A percentile compares a stretch with the other conserved stretches of the same genome.
Evolutionary conservation across 2,329 filamentous ascomycete genomes (phyloP).

Genomic region (Aspergillus melleus): DNA sequence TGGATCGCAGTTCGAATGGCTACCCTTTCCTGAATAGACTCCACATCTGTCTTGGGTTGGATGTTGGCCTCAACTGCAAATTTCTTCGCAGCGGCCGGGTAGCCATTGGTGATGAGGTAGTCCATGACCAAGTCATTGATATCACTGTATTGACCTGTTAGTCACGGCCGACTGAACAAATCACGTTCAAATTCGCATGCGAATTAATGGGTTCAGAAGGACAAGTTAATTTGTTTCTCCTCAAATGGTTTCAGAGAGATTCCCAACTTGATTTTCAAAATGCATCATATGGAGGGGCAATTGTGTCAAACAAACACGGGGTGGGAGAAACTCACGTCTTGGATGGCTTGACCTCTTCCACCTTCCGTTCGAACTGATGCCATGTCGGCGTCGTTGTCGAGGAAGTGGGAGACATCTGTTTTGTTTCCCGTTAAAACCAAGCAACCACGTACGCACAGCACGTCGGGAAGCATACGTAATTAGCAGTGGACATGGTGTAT

Average conservation of each 20-base stretch:
- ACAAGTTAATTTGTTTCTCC: constrained; percentile 83
- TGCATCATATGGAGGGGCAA: constrained; percentile 67
- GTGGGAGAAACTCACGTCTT: constrained; percentile 71
- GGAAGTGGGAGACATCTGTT: constrained; percentile 66
- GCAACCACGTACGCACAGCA: constrained; percentile 31
- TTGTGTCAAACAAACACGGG: constrained; percentile 4
- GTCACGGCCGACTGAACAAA: constrained; percentile 16
- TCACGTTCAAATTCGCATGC: constrained; percentile 16
- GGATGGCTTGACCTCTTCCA: constrained; percentile 79
- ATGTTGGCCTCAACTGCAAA: constrained; percentile 95
- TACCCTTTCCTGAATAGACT: constrained; percentile 74
- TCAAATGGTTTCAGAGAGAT: constrained; percentile 99
- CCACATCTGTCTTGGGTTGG: constrained; percentile 67
- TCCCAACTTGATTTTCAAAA: constrained; percentile 88
- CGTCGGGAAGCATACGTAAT: constrained; percentile 42
- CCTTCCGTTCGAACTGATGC: constrained; percentile 75
- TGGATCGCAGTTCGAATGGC: constrained; percentile 84
- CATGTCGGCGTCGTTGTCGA: constrained; percentile 70
- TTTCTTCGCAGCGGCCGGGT: constrained; percentile 85
- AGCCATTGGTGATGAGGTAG: constrained; percentile 94
- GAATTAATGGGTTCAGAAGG: constrained; percentile 58
- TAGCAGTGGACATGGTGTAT: constrained; percentile 41
- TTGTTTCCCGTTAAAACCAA: constrained; percentile 37
- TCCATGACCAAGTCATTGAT: constrained; percentile 95
- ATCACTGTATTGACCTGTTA: constrained; percentile 62